Evolutionary conservation across 2,329 filamentous ascomycete genomes (phyloP).

Genomic region (Conoideocrella luteorostrata): DNA sequence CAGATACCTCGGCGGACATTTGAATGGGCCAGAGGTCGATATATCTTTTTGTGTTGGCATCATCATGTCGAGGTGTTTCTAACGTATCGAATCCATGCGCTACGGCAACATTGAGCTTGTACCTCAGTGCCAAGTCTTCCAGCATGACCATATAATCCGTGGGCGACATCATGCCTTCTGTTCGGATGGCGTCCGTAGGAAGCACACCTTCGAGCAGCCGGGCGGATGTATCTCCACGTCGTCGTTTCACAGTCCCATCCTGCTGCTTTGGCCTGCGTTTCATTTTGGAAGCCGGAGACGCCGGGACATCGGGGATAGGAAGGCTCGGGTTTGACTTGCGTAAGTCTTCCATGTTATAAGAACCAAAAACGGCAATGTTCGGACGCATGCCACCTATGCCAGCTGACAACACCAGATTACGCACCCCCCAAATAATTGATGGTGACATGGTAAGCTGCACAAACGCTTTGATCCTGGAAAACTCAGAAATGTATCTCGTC

Average conservation of each 20-base stretch:
- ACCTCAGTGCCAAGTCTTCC: constrained; percentile 70
- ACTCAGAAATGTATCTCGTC: constrained; percentile 79
- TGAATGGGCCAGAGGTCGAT: constrained; percentile 91
- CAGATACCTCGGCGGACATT: constrained; percentile 77
- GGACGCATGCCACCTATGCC: constrained; percentile 83
- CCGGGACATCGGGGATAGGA: constrained; percentile 46
- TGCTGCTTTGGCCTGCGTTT: constrained; percentile 23
- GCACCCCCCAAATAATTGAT: constrained; percentile 74
- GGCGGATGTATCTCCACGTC: constrained; percentile 48
- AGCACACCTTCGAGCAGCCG: constrained; percentile 51
- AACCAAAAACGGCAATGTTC: constrained; percentile 76
- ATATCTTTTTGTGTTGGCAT: constrained; percentile 61
- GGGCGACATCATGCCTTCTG: constrained; percentile 61
- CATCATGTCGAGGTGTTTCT: constrained; percentile 60
- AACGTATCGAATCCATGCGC: constrained; percentile 74
- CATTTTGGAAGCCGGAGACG: constrained; percentile 28
- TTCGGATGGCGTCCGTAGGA: constrained; percentile 64
- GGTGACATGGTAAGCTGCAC: constrained; percentile 82
- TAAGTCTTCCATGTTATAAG: constrained; percentile 74
- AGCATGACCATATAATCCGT: constrained; percentile 75
- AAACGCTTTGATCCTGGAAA: constrained; percentile 81
- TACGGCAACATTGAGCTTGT: constrained; percentile 79
- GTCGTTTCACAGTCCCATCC: constrained; percentile 27
- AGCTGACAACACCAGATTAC: constrained; percentile 75
- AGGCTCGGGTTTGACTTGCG: constrained; percentile 51